Conservation (phyloP, 257 asterid genomes). For the Perilla frutescens region DNA sequence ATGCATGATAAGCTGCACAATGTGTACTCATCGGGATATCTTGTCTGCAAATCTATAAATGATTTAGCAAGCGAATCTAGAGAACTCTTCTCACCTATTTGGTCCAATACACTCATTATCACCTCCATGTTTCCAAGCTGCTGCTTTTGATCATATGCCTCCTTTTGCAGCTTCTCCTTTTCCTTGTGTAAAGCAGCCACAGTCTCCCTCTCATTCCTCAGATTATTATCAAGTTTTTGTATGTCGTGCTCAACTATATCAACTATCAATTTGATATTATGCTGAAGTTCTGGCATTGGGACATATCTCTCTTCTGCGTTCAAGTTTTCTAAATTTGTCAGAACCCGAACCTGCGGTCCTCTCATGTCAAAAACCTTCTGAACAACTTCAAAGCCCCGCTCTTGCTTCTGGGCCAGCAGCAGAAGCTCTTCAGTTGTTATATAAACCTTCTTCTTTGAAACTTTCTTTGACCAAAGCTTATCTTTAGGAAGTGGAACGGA, state of each 20-base stretch:
- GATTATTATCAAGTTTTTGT: too few species aligned
- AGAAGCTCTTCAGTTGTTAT: slow-evolving; percentile 79
- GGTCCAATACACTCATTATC: too few species aligned
- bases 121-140: too few species aligned
- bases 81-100: slow-evolving; percentile 53
- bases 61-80: slow-evolving; percentile 74
- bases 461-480: slow-evolving; percentile 82
- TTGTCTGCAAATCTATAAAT: slow-evolving; percentile 64
- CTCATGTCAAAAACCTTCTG: slow-evolving; percentile 55
- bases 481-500: slow-evolving; percentile 50
- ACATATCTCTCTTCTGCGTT: slow-evolving; percentile 79
- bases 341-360: slow-evolving; percentile 80
- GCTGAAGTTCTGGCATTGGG: slow-evolving; percentile 73
- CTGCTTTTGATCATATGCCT: too few species aligned
- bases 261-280: too few species aligned
- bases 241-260: too few species aligned
- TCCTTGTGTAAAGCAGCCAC: too few species aligned
- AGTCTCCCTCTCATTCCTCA: too few species aligned
- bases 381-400: slow-evolving; percentile 71
- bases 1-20: slow-evolving; percentile 77
- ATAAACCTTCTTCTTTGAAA: slow-evolving; percentile 62
- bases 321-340: slow-evolving; percentile 85
- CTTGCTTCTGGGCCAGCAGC: slow-evolving; percentile 76
- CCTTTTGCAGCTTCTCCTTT: too few species aligned
- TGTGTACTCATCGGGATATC: slow-evolving; percentile 66